Conservation (phyloP, 345 rosid species). For the Melaleuca quinquenervia region DNA sequence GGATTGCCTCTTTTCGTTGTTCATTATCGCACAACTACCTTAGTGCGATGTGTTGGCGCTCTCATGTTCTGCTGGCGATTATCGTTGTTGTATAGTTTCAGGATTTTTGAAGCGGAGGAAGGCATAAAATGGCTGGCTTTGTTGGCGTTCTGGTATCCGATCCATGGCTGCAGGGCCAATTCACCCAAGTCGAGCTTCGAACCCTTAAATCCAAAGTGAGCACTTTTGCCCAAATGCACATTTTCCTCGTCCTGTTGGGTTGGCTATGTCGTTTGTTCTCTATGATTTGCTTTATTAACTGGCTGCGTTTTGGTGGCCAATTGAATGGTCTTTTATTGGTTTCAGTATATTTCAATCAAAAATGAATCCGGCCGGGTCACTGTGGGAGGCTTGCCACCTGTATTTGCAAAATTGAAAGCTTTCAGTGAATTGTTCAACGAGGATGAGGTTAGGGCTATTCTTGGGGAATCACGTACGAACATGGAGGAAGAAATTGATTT, state of each 20-base stretch:
- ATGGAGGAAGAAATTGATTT: conserved; percentile 64
- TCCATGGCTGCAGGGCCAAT: conserved; percentile 96
- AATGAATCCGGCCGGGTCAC: conserved; percentile 42
- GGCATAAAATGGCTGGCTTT: conserved; percentile 61
- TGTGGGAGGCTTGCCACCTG: conserved; percentile 59
- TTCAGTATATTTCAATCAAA: conserved; percentile 58
- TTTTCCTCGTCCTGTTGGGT: neutral
- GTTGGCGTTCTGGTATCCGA: conserved; percentile 91
- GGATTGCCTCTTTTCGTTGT: neutral
- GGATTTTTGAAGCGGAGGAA: conserved; percentile 1
- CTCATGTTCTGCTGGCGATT: neutral
- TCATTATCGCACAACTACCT: neutral
- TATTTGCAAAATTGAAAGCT: conserved; percentile 57
- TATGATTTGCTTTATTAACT: neutral
- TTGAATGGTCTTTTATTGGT: neutral
- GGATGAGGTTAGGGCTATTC: conserved; percentile 51
- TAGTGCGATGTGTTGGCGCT: neutral
- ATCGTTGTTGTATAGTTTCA: neutral
- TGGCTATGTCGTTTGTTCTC: neutral
- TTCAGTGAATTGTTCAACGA: conserved; percentile 48
- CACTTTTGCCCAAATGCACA: neutral
- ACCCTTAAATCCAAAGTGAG: conserved; percentile 86
- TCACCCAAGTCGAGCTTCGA: conserved; percentile 98
- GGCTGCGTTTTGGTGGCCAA: neutral
- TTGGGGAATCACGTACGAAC: conserved; percentile 36